Evolutionary conservation across 148 eudicot species (phyloP), one percentile per base, ranked within the genome.

Genomic region (Bassia scoparia): DNA sequence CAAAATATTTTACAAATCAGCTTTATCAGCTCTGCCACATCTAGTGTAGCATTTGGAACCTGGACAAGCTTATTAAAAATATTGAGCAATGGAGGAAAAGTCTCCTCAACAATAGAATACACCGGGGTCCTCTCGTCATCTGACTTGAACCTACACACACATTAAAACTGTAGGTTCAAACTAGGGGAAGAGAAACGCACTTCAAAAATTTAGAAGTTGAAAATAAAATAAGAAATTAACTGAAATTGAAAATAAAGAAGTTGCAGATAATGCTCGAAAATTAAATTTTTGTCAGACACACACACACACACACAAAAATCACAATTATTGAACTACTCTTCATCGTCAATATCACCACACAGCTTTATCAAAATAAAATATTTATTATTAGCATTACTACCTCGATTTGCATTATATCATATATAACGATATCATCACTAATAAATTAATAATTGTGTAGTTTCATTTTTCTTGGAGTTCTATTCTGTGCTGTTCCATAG

Each of bases 1-100:
- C 97, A 96, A 80, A 96, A 96, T 77, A 96, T 96, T 82, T 96
- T 96, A 83, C 96, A 92, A 55, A 96, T 90, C 58, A 96, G 99
- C 85, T 96, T 96, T 75, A 96, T 90, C 78, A 96, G 82, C 64
- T 90, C 97, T 27, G 97, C 97, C 70, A 92, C 91, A 73, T 96
- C 97, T 37, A 92, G 76, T 31, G 97, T 75, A 77, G 96, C 96
- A 72, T 86, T 85, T 46, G 76, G 81, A 61, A 96, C 82, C 81
- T 90, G 96, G 60, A 89, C 88, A 81, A 96, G 99, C 80, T 83
- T 78, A 84, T 75, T 87, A 59, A 96, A 90, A 50, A 96, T 88
- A 78, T 76, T 87, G 17, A 92, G 90, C 77, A 96, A 81, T 74
- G 83, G 86, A 67, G 92, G 91, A 84, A 96, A 96, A 34, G 99